phyloP scores from a whole-genome alignment of 306 rosid species.

The Pueraria montana region DNA sequence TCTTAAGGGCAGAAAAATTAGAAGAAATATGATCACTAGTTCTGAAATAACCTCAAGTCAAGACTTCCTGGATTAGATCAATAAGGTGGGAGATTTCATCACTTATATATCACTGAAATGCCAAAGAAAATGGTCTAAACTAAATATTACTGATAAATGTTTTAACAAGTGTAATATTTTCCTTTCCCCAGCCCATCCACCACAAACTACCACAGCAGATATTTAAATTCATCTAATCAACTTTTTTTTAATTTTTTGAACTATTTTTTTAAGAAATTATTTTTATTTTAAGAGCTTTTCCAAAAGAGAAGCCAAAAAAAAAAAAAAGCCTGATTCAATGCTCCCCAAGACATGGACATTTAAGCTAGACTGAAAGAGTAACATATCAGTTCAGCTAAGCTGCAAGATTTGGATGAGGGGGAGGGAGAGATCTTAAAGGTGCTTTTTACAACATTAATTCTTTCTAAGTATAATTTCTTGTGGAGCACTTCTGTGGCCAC shows the following conservation, averaged over 20 bases:
- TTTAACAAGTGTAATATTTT: not conserved
- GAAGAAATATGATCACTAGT: slow-evolving; percentile 9
- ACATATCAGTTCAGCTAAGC: too few relatives aligned
- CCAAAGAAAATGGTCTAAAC: not conserved
- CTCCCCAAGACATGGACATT: not conserved
- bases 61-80: not conserved
- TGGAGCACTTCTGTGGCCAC: slow-evolving; percentile 60
- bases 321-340: not conserved
- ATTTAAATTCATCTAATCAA: not conserved
- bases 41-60: slow-evolving; percentile 21
- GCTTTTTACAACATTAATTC: not conserved
- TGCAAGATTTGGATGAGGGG: not conserved
- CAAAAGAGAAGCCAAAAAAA: not conserved
- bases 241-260: not conserved
- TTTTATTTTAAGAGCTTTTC: not conserved
- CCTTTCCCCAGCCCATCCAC: not conserved
- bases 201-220: not conserved
- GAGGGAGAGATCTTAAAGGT: not conserved
- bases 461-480: slow-evolving; percentile 31
- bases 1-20: not conserved
- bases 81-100: slow-evolving; percentile 7
- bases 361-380: not conserved
- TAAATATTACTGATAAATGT: not conserved
- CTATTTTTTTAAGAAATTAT: not conserved
- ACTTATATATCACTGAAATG: not conserved